Evolutionary conservation across 1,284 basidiomycete genomes (phyloP), one percentile per base, ranked within the genome.

Genomic region (Hemileia vastatrix): DNA sequence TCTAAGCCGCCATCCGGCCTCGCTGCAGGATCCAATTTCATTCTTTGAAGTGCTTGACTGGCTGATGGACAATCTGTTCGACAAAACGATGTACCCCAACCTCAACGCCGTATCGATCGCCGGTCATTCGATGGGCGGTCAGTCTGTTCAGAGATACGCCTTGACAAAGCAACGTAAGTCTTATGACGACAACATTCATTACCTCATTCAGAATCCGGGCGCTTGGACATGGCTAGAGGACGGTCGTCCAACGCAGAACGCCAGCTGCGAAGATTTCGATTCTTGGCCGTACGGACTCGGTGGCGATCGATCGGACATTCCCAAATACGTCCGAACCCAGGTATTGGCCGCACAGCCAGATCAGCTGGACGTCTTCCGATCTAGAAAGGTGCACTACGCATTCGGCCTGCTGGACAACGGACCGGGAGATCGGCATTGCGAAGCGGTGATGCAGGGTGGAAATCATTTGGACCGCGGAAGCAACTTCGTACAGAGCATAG

Each of bases 121-220:
- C 4, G 71, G 71, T 32, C 71, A 73, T 64, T 71, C 70, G 48
- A 69, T 73, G 68, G 71, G 71, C 18, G 71, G 71, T 1, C 71
- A 73, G 60, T 68, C 67, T 27, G 27, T 27, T 27, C 68, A 69
- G 40, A 66, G 71, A 21, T 73, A 73, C 49, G 59, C 71, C 0
- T 15, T 72, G 6, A 24, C 67, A 13, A 67, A 67, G 47, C 64
- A 67, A 53, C 40, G 61, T 15, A 67, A 67, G 62, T 8, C 13
- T 1, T 67, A 67, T 45, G 51, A 59, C 36, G 57, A 58, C 49
- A 63, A 67, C 18, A 31, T 54, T 6, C 50, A 54, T 9, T 72
- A 59, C 45, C 72, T 69, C 69, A 61, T 72, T n/a, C 70, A 70
- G 31, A 72, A 72, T 49, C 70, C 71, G 0, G 71, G 71, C 21